A percentile compares a stretch with the other conserved stretches of the same genome.
These are phyloP conservation scores for Candida caryicola DNA, from an alignment of 805 yeast genomes.

Conservation along the genomic window DNA sequence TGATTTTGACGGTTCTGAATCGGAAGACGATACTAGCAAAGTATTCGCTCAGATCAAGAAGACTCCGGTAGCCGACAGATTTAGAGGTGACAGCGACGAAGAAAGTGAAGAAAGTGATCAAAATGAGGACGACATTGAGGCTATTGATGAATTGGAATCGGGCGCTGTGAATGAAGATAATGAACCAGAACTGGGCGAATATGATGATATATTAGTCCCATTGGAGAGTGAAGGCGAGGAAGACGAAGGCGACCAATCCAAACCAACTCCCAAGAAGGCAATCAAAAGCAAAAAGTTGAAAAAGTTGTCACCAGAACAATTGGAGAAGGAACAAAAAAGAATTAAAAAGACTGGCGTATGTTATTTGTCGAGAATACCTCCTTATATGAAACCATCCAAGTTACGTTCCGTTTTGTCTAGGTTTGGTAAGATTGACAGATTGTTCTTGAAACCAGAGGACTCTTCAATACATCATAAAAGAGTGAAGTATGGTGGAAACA, in stretches of 20 bases:
- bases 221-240: slow-evolving; percentile 13
- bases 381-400: slow-evolving; percentile 94
- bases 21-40: slow-evolving; percentile 5
- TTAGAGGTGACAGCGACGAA: slow-evolving; percentile 13
- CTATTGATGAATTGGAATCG: slow-evolving; percentile 9
- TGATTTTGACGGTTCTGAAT: slow-evolving; percentile 10
- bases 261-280: slow-evolving; percentile 6
- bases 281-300: slow-evolving; percentile 39
- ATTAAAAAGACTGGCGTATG: slow-evolving; percentile 82
- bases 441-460: slow-evolving; percentile 86
- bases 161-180: slow-evolving; percentile 16
- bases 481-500: slow-evolving; percentile 87
- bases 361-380: slow-evolving; percentile 89
- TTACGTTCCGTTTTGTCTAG: slow-evolving; percentile 74
- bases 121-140: slow-evolving; percentile 15
- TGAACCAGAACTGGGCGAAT: slow-evolving; percentile 16
- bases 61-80: not conserved
- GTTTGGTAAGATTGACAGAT: slow-evolving; percentile 85
- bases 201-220: slow-evolving; percentile 1
- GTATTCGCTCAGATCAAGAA: slow-evolving; percentile 3
- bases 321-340: slow-evolving; percentile 53
- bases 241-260: slow-evolving; percentile 6
- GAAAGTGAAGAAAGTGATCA: slow-evolving; percentile 15
- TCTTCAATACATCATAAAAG: slow-evolving; percentile 60
- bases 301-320: slow-evolving; percentile 53